Conservation (phyloP, 2,329 filamentous ascomycete genomes). For the Claviceps maximensis region DNA sequence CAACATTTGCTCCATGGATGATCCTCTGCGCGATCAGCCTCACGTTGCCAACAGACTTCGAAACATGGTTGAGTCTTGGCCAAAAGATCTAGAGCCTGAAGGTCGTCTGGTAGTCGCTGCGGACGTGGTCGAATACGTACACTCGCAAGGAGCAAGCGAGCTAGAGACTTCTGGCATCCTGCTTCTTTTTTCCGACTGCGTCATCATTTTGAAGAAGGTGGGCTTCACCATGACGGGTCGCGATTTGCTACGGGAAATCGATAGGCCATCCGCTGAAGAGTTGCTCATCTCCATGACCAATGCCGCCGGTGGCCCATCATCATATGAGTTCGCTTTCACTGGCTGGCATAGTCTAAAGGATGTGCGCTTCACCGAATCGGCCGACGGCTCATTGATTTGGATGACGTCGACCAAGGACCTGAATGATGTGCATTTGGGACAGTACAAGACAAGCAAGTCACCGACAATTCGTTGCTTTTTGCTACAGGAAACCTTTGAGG, state of each 20-base stretch:
- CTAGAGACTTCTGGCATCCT: constrained; percentile 54
- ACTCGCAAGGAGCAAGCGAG: constrained; percentile 40
- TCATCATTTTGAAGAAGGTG: constrained; percentile 65
- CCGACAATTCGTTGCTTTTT: constrained; percentile 55
- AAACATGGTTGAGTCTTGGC: constrained; percentile 68
- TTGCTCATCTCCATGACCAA: constrained; percentile 52
- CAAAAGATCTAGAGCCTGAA: constrained; percentile 52
- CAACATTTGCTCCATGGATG: constrained; percentile 91
- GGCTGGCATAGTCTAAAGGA: constrained; percentile 59
- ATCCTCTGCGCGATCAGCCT: constrained; percentile 52
- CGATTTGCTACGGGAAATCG: constrained; percentile 70
- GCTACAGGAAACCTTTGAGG: constrained; percentile 64
- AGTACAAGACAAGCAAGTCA: constrained; percentile 28
- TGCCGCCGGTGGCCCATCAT: constrained; percentile 44
- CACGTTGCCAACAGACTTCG: constrained; percentile 62
- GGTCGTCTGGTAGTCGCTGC: constrained; percentile 71
- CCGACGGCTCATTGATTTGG: constrained; percentile 51
- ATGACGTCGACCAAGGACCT: constrained; percentile 52
- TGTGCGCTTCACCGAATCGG: constrained; percentile 59
- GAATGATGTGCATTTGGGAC: constrained; percentile 37
- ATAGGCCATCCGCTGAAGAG: constrained; percentile 58
- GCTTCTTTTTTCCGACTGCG: constrained; percentile 69
- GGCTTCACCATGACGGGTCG: constrained; percentile 54
- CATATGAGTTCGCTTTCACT: constrained; percentile 61
- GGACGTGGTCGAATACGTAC: constrained; percentile 63